phyloP scores from a whole-genome alignment of 768 basidiomycete species.

The Pleurotus tuoliensis region DNA sequence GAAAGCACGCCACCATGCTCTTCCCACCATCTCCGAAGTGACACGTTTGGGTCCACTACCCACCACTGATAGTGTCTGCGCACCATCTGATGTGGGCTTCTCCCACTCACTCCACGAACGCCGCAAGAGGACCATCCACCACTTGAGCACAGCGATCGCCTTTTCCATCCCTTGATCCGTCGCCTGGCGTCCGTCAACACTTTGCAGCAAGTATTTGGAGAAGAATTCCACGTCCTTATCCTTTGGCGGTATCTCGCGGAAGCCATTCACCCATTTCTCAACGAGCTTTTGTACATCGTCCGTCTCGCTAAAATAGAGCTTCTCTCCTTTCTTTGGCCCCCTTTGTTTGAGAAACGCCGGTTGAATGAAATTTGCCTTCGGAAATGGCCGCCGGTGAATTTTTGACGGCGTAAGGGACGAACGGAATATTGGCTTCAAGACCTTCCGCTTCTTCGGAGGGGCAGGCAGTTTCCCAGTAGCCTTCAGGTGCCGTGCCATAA shows the following conservation, averaged over 20 bases:
- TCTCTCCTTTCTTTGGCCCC: conserved; percentile 52
- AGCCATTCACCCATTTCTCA: conserved; percentile 70
- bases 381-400: conserved; percentile 45
- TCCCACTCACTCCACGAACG: conserved; percentile 62
- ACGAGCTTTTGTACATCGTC: conserved; percentile 72
- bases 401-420: conserved; percentile 35
- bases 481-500: conserved; percentile 50
- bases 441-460: conserved; percentile 39
- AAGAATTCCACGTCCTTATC: conserved; percentile 74
- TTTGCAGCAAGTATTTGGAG: conserved; percentile 64
- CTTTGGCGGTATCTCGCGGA: conserved; percentile 60
- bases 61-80: conserved; percentile 19
- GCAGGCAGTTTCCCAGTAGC: conserved; percentile 35
- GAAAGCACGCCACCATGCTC: conserved; percentile 83
- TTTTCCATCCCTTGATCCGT: conserved; percentile 63
- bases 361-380: conserved; percentile 47
- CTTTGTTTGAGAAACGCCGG: conserved; percentile 56
- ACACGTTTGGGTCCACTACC: neutral
- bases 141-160: conserved; percentile 68
- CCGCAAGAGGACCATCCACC: conserved; percentile 75
- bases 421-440: conserved; percentile 50
- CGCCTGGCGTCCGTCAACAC: conserved; percentile 51
- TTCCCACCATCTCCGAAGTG: conserved; percentile 43
- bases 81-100: conserved; percentile 31
- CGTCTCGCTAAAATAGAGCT: conserved; percentile 55